phyloP scores from a whole-genome alignment of 2,329 filamentous ascomycete genomes.

The Trichoderma cornu-damae region DNA sequence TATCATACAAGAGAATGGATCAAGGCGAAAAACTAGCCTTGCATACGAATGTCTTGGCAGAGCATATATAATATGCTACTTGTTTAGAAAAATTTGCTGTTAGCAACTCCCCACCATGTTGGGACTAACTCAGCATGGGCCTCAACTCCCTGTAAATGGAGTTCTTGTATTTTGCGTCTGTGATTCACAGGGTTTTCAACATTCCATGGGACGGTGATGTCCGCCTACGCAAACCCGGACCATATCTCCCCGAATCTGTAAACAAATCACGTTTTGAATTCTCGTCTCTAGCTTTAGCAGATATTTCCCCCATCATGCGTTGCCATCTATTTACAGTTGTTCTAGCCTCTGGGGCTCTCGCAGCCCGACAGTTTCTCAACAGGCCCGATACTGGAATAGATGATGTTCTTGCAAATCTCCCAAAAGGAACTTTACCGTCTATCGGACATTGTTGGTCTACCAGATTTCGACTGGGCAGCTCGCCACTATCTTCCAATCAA shows the following conservation, averaged over 20 bases:
- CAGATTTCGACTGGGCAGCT: conserved; percentile 51
- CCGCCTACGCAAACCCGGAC: background rate
- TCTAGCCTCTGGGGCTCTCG: conserved; percentile 35
- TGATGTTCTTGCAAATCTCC: conserved; percentile 33
- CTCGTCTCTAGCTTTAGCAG: background rate
- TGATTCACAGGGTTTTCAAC: background rate
- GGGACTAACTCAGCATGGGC: background rate
- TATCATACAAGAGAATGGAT: too few species aligned
- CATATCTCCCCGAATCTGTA: background rate
- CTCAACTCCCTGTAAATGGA: background rate
- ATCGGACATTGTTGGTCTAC: conserved; percentile 43
- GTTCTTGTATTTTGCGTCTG: background rate
- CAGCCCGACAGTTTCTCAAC: conserved; percentile 41
- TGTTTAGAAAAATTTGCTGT: background rate
- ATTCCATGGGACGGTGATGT: background rate
- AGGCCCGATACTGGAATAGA: conserved; percentile 44
- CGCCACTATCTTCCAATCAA: conserved; percentile 41
- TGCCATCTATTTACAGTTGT: conserved; percentile 19
- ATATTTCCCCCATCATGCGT: background rate
- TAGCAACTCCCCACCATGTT: background rate
- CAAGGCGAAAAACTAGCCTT: background rate
- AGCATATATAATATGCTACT: background rate
- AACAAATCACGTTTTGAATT: background rate
- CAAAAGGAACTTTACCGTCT: conserved; percentile 38
- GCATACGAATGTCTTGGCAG: background rate